Percentiles rank a stretch among this genome's conserved stretches.
Evolutionary conservation across 2,329 filamentous ascomycete genomes (phyloP).

Genomic region (Calonectria hongkongensis): DNA sequence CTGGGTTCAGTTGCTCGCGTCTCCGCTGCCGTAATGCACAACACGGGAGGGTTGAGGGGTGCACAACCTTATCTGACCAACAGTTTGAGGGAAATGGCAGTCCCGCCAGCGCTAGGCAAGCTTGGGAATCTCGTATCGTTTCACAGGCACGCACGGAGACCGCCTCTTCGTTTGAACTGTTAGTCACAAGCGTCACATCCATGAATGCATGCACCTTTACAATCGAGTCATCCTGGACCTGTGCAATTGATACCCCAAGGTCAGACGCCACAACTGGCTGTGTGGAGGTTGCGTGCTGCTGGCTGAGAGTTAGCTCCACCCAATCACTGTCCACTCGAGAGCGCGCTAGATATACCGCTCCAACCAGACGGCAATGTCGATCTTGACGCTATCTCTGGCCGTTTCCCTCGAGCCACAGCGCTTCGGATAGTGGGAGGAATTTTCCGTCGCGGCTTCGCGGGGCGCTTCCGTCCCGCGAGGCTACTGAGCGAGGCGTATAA

Average conservation of each 20-base stretch:
- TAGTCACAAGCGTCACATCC: constrained; percentile 30
- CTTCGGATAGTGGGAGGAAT: constrained; percentile 35
- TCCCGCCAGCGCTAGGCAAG: constrained; percentile 15
- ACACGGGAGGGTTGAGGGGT: constrained; percentile 24
- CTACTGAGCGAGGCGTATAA: constrained; percentile 8
- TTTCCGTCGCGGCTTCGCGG: constrained; percentile 25
- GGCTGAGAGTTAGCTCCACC: constrained; percentile 7
- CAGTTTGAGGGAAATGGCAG: constrained; percentile 9
- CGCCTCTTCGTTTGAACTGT: constrained; percentile 9
- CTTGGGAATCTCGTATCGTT: constrained; percentile 22
- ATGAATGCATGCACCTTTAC: constrained; percentile 19
- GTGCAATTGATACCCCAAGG: constrained; percentile 30
- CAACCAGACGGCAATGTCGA: constrained; percentile 6
- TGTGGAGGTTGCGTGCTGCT: constrained; percentile 26
- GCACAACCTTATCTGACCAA: constrained; percentile 37
- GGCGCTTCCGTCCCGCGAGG: constrained; percentile 25
- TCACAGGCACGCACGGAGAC: constrained; percentile 26
- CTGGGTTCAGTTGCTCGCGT: background rate
- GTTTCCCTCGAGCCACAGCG: constrained; percentile 14
- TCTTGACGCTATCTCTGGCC: background rate
- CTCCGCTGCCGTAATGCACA: constrained; percentile 8
- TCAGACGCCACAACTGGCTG: constrained; percentile 37
- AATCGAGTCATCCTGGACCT: constrained; percentile 11
- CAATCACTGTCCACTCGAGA: constrained; percentile 3
- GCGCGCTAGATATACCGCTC: constrained; percentile 6